A percentile compares a stretch with the other conserved stretches of the same genome.
These are phyloP conservation scores for Tilletia caries DNA, from an alignment of 1,284 basidiomycete genomes.

Conservation along the genomic window DNA sequence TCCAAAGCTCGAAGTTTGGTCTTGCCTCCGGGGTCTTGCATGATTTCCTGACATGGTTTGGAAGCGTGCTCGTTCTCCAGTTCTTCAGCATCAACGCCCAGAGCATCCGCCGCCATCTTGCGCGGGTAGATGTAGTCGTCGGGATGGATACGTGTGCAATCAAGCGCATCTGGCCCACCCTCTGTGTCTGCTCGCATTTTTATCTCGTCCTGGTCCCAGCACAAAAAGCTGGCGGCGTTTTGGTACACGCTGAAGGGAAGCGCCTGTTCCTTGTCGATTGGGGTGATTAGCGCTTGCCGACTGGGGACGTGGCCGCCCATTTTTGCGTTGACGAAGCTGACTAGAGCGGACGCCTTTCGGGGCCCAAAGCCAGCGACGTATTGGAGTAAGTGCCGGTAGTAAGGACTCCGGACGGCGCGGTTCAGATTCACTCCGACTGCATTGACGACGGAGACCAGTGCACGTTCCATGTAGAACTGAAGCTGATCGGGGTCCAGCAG, in stretches of 20 bases:
- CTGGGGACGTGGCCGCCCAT: constrained; percentile 48
- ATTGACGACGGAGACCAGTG: constrained; percentile 83
- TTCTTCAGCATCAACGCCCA: constrained; percentile 65
- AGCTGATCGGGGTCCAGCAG: constrained; percentile 80
- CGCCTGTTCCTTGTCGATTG: constrained; percentile 25
- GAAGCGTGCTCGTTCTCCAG: constrained; percentile 44
- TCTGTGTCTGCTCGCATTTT: constrained; percentile 65
- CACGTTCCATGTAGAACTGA: constrained; percentile 74
- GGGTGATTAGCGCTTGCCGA: constrained; percentile 35
- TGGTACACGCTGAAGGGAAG: constrained; percentile 43
- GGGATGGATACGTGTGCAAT: constrained; percentile 92
- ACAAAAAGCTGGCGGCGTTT: constrained; percentile 67
- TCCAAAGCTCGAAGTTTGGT: constrained; percentile 86
- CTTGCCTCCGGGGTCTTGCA: constrained; percentile 75
- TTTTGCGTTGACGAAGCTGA: constrained; percentile 57
- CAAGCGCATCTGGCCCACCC: constrained; percentile 77
- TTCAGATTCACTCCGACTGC: constrained; percentile 95
- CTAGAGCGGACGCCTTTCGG: constrained; percentile 81
- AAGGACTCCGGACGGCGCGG: constrained; percentile 76
- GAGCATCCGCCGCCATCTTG: constrained; percentile 96
- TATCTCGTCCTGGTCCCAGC: constrained; percentile 61
- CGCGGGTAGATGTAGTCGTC: constrained; percentile 96
- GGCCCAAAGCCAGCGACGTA: constrained; percentile 92
- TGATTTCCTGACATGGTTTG: constrained; percentile 62
- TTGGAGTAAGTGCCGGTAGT: constrained; percentile 81